Evolutionary conservation across 495 filamentous ascomycete species (phyloP).

Genomic region (Lasiosphaeris hirsuta): DNA sequence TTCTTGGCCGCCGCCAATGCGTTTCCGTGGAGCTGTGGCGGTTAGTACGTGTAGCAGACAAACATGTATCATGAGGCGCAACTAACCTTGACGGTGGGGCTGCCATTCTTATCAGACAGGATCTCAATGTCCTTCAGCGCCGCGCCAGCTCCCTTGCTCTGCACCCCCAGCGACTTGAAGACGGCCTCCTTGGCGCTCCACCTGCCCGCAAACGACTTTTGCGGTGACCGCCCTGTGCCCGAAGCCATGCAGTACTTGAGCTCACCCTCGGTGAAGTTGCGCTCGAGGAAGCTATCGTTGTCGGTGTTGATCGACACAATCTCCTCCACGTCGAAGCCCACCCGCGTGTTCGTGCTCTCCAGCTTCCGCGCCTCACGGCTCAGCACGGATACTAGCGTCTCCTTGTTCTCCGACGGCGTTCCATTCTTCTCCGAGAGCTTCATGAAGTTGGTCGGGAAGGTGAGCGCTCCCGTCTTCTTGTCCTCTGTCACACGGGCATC

Average conservation of each 20-base stretch:
- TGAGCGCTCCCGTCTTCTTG: constrained; percentile 75
- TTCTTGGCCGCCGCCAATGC: constrained; percentile 76
- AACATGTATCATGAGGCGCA: neutral
- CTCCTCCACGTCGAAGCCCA: constrained; percentile 90
- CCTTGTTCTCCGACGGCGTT: constrained; percentile 41
- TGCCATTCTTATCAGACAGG: constrained; percentile 70
- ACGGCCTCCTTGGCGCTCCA: constrained; percentile 99
- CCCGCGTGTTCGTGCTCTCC: constrained; percentile 66
- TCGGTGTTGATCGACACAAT: constrained; percentile 81
- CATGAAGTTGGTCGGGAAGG: constrained; percentile 65
- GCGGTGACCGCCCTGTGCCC: constrained; percentile 53
- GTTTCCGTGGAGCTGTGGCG: constrained; percentile 71
- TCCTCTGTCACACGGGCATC: constrained; percentile 79
- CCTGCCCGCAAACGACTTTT: constrained; percentile 83
- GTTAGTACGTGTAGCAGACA: constrained; percentile 36
- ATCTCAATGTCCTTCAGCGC: constrained; percentile 95
- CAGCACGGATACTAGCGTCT: constrained; percentile 67
- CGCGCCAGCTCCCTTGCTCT: constrained; percentile 81
- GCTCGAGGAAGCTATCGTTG: constrained; percentile 89
- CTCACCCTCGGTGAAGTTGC: constrained; percentile 87
- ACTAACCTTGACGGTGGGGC: constrained; percentile 80
- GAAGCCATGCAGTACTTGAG: constrained; percentile 81
- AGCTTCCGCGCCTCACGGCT: constrained; percentile 57
- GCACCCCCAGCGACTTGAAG: constrained; percentile 94
- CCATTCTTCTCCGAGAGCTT: constrained; percentile 45